A percentile compares a stretch with the other conserved stretches of the same genome.
Conservation (phyloP, 139 green algal genomes). For the Asterochloris sp. region DNA sequence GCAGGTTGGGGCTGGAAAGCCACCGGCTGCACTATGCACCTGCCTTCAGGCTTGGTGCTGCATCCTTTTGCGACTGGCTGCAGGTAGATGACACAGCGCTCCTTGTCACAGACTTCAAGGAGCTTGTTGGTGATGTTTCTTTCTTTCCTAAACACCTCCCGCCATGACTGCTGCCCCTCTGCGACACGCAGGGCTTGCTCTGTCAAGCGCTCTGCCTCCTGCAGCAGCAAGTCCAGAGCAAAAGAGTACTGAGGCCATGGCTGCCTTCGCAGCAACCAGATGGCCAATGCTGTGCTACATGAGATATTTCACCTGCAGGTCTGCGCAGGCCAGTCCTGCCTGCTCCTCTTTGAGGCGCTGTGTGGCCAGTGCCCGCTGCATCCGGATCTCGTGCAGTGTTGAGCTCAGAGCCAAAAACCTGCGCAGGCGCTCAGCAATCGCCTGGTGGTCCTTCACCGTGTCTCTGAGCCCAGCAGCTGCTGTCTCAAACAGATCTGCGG, state of each 20-base stretch:
- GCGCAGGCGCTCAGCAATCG: slow-evolving; percentile 1
- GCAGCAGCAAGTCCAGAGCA: neutral
- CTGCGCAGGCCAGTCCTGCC: slow-evolving; percentile 2
- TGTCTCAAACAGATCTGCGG: slow-evolving; percentile 19
- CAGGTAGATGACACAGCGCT: slow-evolving; percentile 9
- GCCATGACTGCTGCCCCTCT: slow-evolving; percentile 3
- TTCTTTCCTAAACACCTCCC: neutral
- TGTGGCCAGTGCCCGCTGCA: slow-evolving; percentile 1
- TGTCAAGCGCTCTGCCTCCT: slow-evolving; percentile 11
- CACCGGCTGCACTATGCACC: neutral
- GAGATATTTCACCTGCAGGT: slow-evolving; percentile 4
- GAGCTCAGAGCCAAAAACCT: slow-evolving; percentile 11
- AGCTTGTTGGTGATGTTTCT: neutral
- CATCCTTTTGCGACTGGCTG: neutral
- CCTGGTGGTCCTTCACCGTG: neutral
- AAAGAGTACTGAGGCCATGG: neutral
- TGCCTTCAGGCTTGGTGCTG: neutral
- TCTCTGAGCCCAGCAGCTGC: slow-evolving; percentile 2
- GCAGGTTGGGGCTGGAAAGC: no score
- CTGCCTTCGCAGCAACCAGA: neutral
- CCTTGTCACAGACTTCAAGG: neutral
- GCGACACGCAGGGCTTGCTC: slow-evolving; percentile 9
- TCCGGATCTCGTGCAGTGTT: neutral
- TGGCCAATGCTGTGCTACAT: neutral
- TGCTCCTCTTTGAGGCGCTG: neutral